Evolutionary conservation across 768 basidiomycete genomes (phyloP), one percentile per base, ranked within the genome.

Genomic region (Agaricus subrufescens): DNA sequence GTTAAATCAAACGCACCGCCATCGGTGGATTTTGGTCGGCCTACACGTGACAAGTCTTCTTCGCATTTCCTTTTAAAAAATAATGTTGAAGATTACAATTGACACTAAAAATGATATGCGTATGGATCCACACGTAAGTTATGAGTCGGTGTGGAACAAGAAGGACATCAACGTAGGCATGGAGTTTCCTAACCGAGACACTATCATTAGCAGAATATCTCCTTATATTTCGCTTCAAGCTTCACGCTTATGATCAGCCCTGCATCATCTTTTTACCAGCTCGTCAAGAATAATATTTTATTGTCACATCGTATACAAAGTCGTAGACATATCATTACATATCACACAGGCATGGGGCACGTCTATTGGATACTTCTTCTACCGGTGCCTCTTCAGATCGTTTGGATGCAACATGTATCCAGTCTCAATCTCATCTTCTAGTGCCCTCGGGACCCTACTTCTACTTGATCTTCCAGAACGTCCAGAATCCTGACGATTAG

Each of bases 371-470:
- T 15, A 12, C 40, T 42, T 23, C 15, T 50, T 43, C 23, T 50
- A 31, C 39, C 48, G 48, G 11, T 48, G 38, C 29, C 55, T 40
- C 43, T 50, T 56, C 29, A 50, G 47, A 42, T 56, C 55, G 26
- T 56, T 56, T 27, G 76, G 75, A 57, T 77, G 75, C 50, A 71
- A 65, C 75, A 77, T 75, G 37, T 69, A 70, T 38, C 75, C 74
- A 56, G 71, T 73, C 58, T 75, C 74, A 30, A 75, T 69, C 54
- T 73, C 70, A 58, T 69, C 65, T 56, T 62, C 64, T 6, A 69
- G 57, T 46, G 71, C 68, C 39, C 70, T 71, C 56, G 64, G 64
- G 9, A 68, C 63, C 39, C 73, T 70, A 19, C 68, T 70, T 48
- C 65, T 63, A 30, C 72, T 70, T 49, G 72, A 69, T 52, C 61